Percentiles rank a stretch among this genome's conserved stretches.
phyloP scores from a whole-genome alignment of 345 rosid species.

The Pistacia vera region DNA sequence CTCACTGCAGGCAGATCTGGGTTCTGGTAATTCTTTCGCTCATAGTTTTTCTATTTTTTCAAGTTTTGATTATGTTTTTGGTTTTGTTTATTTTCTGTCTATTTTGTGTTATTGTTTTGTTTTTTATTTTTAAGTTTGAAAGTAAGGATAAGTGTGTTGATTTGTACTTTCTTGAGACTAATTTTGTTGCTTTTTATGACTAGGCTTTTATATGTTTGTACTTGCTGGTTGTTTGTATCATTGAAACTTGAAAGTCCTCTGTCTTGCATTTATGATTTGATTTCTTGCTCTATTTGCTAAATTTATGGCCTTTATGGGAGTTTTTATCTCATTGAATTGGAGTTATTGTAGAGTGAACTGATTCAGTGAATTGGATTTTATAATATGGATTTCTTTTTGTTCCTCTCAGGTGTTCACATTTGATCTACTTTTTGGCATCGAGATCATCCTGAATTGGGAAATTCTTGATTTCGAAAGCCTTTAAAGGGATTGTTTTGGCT shows the following conservation, averaged over 20 bases:
- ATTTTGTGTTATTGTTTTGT: background rate
- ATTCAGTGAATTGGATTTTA: constrained; percentile 20
- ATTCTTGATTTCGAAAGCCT: background rate
- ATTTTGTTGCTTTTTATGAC: background rate
- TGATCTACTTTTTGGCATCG: background rate
- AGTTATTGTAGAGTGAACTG: constrained; percentile 7
- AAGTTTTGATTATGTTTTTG: background rate
- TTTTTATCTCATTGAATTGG: background rate
- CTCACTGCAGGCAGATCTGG: constrained; percentile 17
- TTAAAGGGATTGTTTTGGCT: background rate
- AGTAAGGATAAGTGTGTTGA: background rate
- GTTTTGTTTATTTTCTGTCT: too few species aligned
- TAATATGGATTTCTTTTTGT: background rate
- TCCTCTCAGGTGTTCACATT: constrained; percentile 8
- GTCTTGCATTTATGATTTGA: background rate
- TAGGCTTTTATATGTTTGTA: background rate
- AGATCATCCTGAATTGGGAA: background rate
- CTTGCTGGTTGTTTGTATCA: constrained; percentile 2
- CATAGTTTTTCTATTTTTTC: background rate
- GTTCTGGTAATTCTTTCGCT: background rate
- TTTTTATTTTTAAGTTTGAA: background rate
- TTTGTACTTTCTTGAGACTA: background rate
- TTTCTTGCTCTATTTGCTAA: background rate
- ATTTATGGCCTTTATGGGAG: constrained; percentile 4
- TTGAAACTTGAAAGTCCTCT: background rate